Percentiles rank a stretch among this genome's conserved stretches.
phyloP scores from a whole-genome alignment of 75 land plant genomes.

The Selaginella moellendorffii region DNA sequence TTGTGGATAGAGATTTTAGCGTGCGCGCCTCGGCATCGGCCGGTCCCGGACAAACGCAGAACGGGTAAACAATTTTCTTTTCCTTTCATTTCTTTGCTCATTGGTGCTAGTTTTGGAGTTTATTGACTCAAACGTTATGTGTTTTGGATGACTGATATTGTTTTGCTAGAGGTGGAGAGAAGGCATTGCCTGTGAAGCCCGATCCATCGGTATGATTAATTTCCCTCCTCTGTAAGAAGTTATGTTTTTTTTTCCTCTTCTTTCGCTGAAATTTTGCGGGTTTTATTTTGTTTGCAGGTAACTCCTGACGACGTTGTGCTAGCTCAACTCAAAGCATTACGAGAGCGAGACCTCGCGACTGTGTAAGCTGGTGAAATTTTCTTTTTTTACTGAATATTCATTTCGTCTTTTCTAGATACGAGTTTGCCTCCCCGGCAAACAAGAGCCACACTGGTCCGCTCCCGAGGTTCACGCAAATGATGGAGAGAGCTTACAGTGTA shows the following conservation, averaged over 20 bases:
- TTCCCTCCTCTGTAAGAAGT: background rate
- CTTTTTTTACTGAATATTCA: background rate
- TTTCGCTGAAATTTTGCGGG: background rate
- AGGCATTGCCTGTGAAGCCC: background rate
- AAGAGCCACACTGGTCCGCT: background rate
- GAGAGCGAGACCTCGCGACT: slow-evolving; percentile 6
- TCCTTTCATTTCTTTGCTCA: too few species aligned
- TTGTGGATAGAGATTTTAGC: too few species aligned
- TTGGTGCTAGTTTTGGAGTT: too few species aligned
- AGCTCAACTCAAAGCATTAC: slow-evolving; percentile 2
- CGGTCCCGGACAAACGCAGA: too few species aligned
- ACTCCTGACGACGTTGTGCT: background rate
- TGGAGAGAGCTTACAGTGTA: slow-evolving; percentile 9
- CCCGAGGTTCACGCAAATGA: slow-evolving; percentile 5
- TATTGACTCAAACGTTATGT: too few species aligned
- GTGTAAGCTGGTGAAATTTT: slow-evolving; percentile 8
- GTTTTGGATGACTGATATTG: too few species aligned
- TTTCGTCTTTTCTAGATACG: background rate
- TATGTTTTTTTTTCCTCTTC: background rate
- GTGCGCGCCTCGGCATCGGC: too few species aligned
- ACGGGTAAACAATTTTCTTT: too few species aligned
- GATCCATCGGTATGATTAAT: slow-evolving; percentile 1
- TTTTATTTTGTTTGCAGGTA: background rate
- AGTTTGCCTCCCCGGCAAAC: background rate
- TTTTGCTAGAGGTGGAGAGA: background rate